These are phyloP conservation scores for Asclepias syriaca DNA, from an alignment of 257 asterid genomes.

Conservation along the genomic window DNA sequence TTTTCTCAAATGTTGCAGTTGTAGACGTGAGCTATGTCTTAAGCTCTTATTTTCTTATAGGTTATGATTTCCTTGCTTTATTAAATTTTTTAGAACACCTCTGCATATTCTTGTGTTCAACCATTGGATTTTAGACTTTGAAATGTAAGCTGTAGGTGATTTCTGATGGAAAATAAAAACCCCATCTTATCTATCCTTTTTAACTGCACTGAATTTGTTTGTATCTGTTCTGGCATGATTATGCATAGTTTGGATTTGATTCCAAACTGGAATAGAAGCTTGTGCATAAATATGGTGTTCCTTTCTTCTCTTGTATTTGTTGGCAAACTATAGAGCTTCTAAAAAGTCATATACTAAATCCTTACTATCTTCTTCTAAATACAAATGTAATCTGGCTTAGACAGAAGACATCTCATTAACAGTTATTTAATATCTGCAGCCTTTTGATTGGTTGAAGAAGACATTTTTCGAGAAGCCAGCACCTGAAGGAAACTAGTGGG, in stretches of 20 bases:
- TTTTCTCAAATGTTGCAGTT: background rate
- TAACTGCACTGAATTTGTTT: background rate
- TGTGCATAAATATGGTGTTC: background rate
- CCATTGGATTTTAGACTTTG: background rate
- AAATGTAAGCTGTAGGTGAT: background rate
- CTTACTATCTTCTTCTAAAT: background rate
- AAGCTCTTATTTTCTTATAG: background rate
- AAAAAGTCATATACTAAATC: background rate
- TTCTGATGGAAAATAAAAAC: background rate
- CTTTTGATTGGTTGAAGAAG: conserved; percentile 83
- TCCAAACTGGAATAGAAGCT: background rate
- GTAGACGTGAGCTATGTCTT: background rate
- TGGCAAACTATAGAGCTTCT: background rate
- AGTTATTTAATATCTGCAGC: conserved; percentile 42
- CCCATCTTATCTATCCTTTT: background rate
- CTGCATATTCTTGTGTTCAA: background rate
- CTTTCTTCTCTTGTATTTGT: background rate
- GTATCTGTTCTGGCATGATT: background rate
- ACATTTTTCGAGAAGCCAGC: conserved; percentile 65
- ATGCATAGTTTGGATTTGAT: no score
- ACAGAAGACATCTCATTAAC: background rate
- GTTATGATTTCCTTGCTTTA: background rate
- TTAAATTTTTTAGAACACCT: background rate
- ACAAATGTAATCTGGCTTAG: background rate
- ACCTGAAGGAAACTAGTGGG: conserved; percentile 48